Percentiles rank a stretch among this genome's conserved stretches.
phyloP scores from a whole-genome alignment of 129 eudicot species.

The Tagetes erecta region DNA sequence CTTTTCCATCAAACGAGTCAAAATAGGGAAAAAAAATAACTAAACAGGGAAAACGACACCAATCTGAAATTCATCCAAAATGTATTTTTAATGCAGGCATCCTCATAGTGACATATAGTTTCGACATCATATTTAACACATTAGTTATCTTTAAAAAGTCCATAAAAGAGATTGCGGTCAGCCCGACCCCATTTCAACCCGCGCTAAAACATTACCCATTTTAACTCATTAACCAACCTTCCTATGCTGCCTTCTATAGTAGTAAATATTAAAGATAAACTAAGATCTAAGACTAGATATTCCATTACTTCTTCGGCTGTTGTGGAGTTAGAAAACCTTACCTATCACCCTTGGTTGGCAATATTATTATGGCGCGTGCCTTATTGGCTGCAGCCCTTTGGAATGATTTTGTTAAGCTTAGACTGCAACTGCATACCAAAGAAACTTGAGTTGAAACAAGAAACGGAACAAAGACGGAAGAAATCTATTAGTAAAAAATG shows the following conservation, averaged over 20 bases:
- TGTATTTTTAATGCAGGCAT: background rate
- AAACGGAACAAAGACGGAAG: slow-evolving; percentile 10
- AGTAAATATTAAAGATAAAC: background rate
- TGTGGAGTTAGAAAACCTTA: slow-evolving; percentile 31
- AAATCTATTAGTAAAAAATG: slow-evolving; percentile 4
- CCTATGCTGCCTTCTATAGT: background rate
- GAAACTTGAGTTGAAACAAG: slow-evolving; percentile 26
- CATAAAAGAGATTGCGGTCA: background rate
- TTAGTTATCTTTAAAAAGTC: background rate
- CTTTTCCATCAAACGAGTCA: background rate
- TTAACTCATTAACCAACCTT: background rate
- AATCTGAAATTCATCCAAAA: background rate
- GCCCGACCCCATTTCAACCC: background rate
- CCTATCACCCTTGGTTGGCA: slow-evolving; percentile 92
- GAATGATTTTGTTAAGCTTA: slow-evolving; percentile 87
- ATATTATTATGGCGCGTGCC: slow-evolving; percentile 90
- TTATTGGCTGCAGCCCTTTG: slow-evolving; percentile 96
- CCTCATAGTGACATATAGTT: no score
- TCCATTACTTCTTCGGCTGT: background rate
- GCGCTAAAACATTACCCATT: background rate
- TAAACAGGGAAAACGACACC: background rate
- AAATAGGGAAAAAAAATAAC: background rate
- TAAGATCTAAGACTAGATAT: background rate
- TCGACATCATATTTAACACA: background rate
- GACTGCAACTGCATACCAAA: slow-evolving; percentile 74